Evolutionary conservation across 2,329 filamentous ascomycete genomes (phyloP), one percentile per base, ranked within the genome.

Genomic region (Apiospora kogelbergensis): DNA sequence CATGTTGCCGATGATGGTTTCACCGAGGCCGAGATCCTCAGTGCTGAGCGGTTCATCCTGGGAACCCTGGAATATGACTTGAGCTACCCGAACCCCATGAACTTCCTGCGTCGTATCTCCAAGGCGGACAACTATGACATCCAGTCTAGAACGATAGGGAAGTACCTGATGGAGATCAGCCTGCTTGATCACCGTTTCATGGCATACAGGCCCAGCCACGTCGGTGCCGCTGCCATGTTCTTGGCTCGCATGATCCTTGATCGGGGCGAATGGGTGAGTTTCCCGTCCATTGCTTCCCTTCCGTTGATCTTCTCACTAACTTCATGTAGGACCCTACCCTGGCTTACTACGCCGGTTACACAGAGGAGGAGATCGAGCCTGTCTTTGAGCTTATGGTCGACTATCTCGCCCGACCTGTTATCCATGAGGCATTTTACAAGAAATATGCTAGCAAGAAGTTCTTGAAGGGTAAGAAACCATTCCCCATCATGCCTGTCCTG

Each of bases 371-470:
- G 81, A 94, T 99, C 74, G 89, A 95, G 80, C 95, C 95, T 13
- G 93, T 98, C 48, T 93, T 97, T 78, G 88, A 92, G 76, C 87
- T 98, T 71, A 98, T 99, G 95, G 90, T 99, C 71, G 95, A 99
- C 81, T 99, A 99, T 80, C 91, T 99, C 46, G 92, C 93, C 70
- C 90, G 93, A 15, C 96, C 95, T 33, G 93, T 98, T 67, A 89
- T 91, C 57, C 96, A 99, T 78, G 95, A 98, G 80, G 97, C 96
- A 45, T 98, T 99, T 86, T 98, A 98, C 88, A 97, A 97, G 89
- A 99, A 99, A 83, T 99, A 99, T 80, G 96, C 96, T 68, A 97
- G 94, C 89, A 99, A 98, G 87, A 98, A 97, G 84, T 99, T 98
- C 84, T 84, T 98, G 76, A 99, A 99, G 85, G 95, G 95, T 97